A percentile compares a stretch with the other conserved stretches of the same genome.
phyloP scores from a whole-genome alignment of 495 filamentous ascomycete genomes.

The Saxophila tyrrhenica region DNA sequence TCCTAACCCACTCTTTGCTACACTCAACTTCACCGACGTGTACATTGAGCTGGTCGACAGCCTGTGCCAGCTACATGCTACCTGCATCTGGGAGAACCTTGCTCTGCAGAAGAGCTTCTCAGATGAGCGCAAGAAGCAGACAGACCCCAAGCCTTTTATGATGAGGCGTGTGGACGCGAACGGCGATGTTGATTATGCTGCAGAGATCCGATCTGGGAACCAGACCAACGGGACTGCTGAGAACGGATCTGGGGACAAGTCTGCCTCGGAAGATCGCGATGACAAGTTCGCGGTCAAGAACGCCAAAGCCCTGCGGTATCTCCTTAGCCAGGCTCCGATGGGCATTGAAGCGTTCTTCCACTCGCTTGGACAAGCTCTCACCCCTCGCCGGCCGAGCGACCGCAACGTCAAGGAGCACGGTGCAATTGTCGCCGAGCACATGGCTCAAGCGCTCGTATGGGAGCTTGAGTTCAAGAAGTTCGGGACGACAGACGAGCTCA shows the following conservation, averaged over 20 bases:
- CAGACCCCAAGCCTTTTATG: conserved; percentile 19
- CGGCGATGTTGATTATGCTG: conserved; percentile 5
- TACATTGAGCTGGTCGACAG: conserved; percentile 56
- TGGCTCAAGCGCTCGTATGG: conserved; percentile 58
- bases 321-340: conserved; percentile 62
- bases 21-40: conserved; percentile 69
- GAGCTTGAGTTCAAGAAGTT: conserved; percentile 41
- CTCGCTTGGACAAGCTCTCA: conserved; percentile 63
- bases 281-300: conserved; percentile 52
- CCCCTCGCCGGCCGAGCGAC: conserved; percentile 60
- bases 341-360: conserved; percentile 69
- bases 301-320: conserved; percentile 58
- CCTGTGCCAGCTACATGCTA: conserved; percentile 64
- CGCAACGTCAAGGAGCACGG: conserved; percentile 51
- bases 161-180: conserved; percentile 10
- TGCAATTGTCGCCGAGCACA: conserved; percentile 59
- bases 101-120: conserved; percentile 56
- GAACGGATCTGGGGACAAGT: background rate
- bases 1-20: conserved; percentile 51
- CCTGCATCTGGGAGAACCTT: conserved; percentile 74
- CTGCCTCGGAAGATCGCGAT: background rate
- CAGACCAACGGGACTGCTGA: background rate
- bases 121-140: conserved; percentile 53
- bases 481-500: conserved; percentile 32
- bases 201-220: background rate